Base-by-base conservation (phyloP, 2,329 filamentous ascomycete species). In the Trichoderma cornu-damae region DNA sequence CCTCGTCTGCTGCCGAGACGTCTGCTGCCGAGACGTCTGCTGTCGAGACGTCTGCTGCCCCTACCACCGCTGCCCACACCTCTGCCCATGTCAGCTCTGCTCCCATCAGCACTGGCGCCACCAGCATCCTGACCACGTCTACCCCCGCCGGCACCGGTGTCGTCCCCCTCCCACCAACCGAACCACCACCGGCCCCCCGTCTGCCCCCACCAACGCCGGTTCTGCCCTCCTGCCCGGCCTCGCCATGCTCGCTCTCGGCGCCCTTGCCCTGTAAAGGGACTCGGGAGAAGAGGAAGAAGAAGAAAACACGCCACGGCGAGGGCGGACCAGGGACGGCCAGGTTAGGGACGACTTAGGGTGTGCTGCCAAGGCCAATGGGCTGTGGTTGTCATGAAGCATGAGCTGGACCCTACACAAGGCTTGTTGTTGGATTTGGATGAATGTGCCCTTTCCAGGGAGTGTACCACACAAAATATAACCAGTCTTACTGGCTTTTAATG, bases 221-320 rank as follows among this genome's bases (percentile, higher is more conserved):
- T 69, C 68, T 52, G 64, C 62, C 50, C 35, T 70, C 56, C 66
- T 62, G 61, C 64, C 68, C 62, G 69, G 62, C 51, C 52, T 71
- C 18, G 71, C 68, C 64, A 64, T 72, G 61, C 62, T 68, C 47
- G 68, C 62, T 47, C 58, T 71, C 46, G 69, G 62, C 59, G 70
- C 64, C 58, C 56, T 73, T 61, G 70, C 71, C 61, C 69, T 74
- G 69, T 74, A 73, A n/a, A 72, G 35, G 49, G 44, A 42, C 37
- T 57, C 53, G 26, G n/a, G n/a, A n/a, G n/a, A n/a, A n/a, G n/a
- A n/a, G n/a, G n/a, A n/a, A n/a, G n/a, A n/a, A n/a, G n/a, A n/a
- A 30, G 24, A 24, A 43, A 20, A 8, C 22, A 52, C 26, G n/a
- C 20, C 30, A 26, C 30, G n/a, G 16, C 38, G 8, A 30, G 49